Evolutionary conservation across 2,329 filamentous ascomycete genomes (phyloP).

Genomic region (Anthostomella pinea): DNA sequence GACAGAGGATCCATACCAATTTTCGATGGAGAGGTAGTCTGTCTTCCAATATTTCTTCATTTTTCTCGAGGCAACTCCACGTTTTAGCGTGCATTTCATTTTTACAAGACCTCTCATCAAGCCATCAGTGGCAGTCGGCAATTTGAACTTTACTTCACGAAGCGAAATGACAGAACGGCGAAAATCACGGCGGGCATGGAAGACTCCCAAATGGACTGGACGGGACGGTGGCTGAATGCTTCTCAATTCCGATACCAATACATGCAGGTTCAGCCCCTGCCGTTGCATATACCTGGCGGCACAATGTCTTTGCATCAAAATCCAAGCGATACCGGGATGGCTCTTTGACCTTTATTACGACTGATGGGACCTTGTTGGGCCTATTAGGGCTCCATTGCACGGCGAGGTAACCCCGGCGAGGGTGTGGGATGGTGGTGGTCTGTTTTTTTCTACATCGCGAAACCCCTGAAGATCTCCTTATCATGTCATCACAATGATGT

Average conservation of each 20-base stretch:
- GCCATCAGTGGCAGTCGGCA: too few relatives aligned
- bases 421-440: neutral
- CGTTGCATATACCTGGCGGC: conserved; percentile 4
- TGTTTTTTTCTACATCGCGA: neutral
- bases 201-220: neutral
- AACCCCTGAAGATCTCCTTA: neutral
- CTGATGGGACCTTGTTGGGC: neutral
- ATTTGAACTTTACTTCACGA: too few relatives aligned
- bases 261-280: neutral
- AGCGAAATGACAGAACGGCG: neutral
- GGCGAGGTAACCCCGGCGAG: conserved; percentile 1
- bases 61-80: too few relatives aligned
- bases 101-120: too few relatives aligned
- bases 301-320: neutral
- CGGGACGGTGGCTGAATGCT: conserved; percentile 7
- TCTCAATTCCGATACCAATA: conserved; percentile 6
- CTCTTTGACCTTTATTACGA: neutral
- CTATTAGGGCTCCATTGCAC: neutral
- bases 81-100: too few relatives aligned
- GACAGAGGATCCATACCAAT: too few relatives aligned
- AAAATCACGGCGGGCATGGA: neutral
- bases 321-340: neutral
- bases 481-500: neutral
- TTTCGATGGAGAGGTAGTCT: too few relatives aligned
- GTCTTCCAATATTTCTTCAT: too few relatives aligned